phyloP scores from a whole-genome alignment of 2,329 filamentous ascomycete genomes.

The Fusarium sp. region DNA sequence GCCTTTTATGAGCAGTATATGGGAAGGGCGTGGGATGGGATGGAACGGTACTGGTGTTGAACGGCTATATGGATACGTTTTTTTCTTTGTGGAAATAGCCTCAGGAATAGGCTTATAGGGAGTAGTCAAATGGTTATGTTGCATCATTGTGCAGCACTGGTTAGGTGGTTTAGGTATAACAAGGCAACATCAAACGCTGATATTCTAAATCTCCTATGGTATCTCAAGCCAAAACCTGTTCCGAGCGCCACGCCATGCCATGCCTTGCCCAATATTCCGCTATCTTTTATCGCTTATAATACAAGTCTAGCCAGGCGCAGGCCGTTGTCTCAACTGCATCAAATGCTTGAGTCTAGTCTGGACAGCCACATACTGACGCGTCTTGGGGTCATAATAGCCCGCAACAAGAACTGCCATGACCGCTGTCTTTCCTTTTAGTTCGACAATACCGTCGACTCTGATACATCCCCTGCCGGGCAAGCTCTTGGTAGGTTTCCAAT shows the following conservation, averaged over 20 bases:
- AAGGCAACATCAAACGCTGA: slow-evolving; percentile 23
- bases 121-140: slow-evolving; percentile 11
- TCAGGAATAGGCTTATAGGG: slow-evolving; percentile 15
- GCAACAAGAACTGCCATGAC: slow-evolving; percentile 64
- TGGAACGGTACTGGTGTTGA: slow-evolving; percentile 27
- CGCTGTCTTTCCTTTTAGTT: slow-evolving; percentile 61
- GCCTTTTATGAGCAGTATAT: slow-evolving; percentile 19
- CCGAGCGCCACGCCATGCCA: slow-evolving; percentile 47
- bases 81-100: slow-evolving; percentile 8
- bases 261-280: slow-evolving; percentile 11
- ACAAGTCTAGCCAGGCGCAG: slow-evolving; percentile 47
- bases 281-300: not conserved
- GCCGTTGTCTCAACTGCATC: slow-evolving; percentile 56
- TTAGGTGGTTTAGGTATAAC: not conserved
- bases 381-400: slow-evolving; percentile 69
- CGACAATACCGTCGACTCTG: slow-evolving; percentile 66
- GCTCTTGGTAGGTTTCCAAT: slow-evolving; percentile 59
- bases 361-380: slow-evolving; percentile 57
- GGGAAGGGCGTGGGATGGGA: slow-evolving; percentile 5
- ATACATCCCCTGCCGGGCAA: slow-evolving; percentile 65
- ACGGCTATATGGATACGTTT: slow-evolving; percentile 7
- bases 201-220: slow-evolving; percentile 45
- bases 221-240: slow-evolving; percentile 45
- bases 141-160: not conserved
- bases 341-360: slow-evolving; percentile 59